Base-by-base conservation (phyloP, 148 eudicot genomes). In the Chenopodium formosanum region DNA sequence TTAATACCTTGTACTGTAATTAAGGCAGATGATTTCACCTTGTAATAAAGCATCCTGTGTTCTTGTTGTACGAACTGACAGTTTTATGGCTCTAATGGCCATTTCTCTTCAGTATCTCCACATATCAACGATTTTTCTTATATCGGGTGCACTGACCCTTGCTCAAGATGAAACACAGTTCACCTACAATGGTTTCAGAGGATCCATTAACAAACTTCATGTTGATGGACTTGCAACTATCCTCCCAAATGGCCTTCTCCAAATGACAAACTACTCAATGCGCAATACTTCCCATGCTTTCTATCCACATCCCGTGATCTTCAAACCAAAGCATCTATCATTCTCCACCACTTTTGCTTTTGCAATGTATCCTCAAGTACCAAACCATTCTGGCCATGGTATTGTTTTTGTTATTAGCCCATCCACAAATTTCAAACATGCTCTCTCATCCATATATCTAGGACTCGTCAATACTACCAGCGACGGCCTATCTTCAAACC, bases 331-430 rank as follows among this genome's bases (percentile, higher is more conserved):
- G 0, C 74, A 78, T 22, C 12, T 64, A n/a, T 73, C 85, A 10
- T 83, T 83, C 74, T 83, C 82, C 14, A 83, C 78, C 22, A 73
- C 74, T 78, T 83, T 73, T 73, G 85, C 37, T 48, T 83, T 83
- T 34, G 85, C 82, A 4, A 78, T 83, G 58, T 56, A 50, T 34
- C 78, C 82, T 73, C 68, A 78, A 52, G 19, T 78, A 10, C 29
- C 73, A 67, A 27, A 52, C 19, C 81, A 83, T 66, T 79, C 85
- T 3, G 85, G 82, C 37, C 67, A 79, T 46, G 85, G 85, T 17
- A 67, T 83, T 34, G 68, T 34, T 52, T 83, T 83, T 46, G 68
- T 73, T 66, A 78, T 83, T 25, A 64, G 73, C 22, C 74, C 63
- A 22, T 52, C 85, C 70, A 74, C 80, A 66, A 79, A 79, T 48